Evolutionary conservation across 1,284 basidiomycete species (phyloP), one percentile per base, ranked within the genome.

Genomic region (Fomitopsis palustris): DNA sequence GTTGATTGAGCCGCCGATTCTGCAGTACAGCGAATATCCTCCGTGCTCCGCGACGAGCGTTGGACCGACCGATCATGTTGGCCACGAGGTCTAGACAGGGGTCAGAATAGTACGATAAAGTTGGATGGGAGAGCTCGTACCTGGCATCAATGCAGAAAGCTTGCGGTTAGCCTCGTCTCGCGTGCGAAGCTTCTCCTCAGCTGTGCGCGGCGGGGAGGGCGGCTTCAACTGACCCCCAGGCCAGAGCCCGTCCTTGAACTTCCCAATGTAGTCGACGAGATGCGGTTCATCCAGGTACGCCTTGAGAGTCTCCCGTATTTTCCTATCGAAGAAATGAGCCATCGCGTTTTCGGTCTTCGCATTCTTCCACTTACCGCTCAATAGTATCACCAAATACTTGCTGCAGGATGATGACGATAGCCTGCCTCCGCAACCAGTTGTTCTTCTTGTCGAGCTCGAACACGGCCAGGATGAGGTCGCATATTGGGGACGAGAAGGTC

Each of bases 391-490:
- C 96, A 4, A 99, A 80, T 4, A 98, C 87, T 70, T 98, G 96
- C 73, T 98, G 96, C 52, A 98, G 77, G 61, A 98, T 94, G 58
- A 98, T 93, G 14, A 98, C 92, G 64, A 98, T 94, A 1, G 96
- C 96, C 72, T 98, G 96, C n/a, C 94, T 81, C 54, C 96, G 81
- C 33, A 98, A 78, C 96, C 96, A 99, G 65, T 96, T 96, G 68
- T 96, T 93, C 73, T 93, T 91, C 78, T 94, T 93, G 74, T 97
- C 90, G 25, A 98, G 83, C 73, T 98, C 95, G 65, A 98, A 98
- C 8, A 98, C 81, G 23, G 95, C 93, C 56, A 98, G 82, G 39
- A 98, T 82, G 29, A 98, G 78, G 69, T 98, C 95, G 68, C 95
- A 97, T 57, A 99, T 97, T 0, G 96, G 95, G 1, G 88, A 88